Percentiles rank a stretch among this genome's conserved stretches.
phyloP scores from a whole-genome alignment of 805 yeast species.

The Metschnikowia hibisci region DNA sequence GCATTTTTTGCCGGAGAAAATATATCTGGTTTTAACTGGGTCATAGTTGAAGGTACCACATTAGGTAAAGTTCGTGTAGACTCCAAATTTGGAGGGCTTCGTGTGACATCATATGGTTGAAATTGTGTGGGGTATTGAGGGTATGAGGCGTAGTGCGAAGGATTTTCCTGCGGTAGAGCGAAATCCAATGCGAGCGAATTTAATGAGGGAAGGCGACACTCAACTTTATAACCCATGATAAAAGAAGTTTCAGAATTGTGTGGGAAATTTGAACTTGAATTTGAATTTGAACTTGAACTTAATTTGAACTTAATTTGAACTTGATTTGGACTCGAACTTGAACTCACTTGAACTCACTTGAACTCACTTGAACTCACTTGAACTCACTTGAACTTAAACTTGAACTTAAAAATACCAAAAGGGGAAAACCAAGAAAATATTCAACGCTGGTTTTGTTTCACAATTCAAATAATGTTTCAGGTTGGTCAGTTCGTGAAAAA shows the following conservation, averaged over 20 bases:
- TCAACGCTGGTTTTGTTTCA: too few relatives aligned
- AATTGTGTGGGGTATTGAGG: neutral
- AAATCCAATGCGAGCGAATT: slow-evolving; percentile 33
- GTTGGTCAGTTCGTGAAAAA: too few relatives aligned
- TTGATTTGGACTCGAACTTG: too few relatives aligned
- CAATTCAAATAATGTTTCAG: too few relatives aligned
- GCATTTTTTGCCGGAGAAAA: neutral
- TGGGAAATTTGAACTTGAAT: neutral
- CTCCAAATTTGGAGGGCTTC: neutral
- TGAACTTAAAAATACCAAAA: too few relatives aligned
- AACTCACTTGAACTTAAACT: too few relatives aligned
- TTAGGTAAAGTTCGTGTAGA: slow-evolving; percentile 2
- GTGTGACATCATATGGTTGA: neutral
- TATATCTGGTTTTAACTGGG: neutral
- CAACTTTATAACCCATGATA: slow-evolving; percentile 13
- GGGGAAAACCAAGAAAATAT: too few relatives aligned
- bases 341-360: too few relatives aligned
- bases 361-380: too few relatives aligned
- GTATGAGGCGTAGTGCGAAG: neutral
- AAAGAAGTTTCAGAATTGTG: too few relatives aligned
- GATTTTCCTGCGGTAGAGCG: slow-evolving; percentile 19
- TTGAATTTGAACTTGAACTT: too few relatives aligned
- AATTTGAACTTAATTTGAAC: too few relatives aligned
- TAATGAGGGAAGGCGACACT: slow-evolving; percentile 31
- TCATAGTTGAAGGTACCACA: neutral